Evolutionary conservation across 1,284 basidiomycete species (phyloP).

Genomic region (Schizopora paradoxa): DNA sequence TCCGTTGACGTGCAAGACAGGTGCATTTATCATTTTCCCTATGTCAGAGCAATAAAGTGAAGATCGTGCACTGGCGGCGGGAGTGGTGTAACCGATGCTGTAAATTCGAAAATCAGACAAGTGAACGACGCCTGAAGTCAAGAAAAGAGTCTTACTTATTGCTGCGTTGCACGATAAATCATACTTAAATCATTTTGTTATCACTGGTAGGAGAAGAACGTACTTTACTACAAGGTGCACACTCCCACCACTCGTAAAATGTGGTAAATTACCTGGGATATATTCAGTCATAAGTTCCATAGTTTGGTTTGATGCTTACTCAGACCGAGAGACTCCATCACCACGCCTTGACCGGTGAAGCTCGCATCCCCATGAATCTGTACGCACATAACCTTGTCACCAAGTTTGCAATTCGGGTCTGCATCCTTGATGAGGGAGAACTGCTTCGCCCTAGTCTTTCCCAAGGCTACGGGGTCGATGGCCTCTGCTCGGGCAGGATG

Average conservation of each 20-base stretch:
- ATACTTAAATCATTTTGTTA: slow-evolving; percentile 3
- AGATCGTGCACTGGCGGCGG: slow-evolving; percentile 74
- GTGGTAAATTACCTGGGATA: slow-evolving; percentile 74
- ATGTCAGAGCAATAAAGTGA: slow-evolving; percentile 86
- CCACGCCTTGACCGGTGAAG: slow-evolving; percentile 83
- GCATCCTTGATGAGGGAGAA: slow-evolving; percentile 68
- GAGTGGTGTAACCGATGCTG: slow-evolving; percentile 89
- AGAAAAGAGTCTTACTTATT: slow-evolving; percentile 38
- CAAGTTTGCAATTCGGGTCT: slow-evolving; percentile 66
- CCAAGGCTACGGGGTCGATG: slow-evolving; percentile 78
- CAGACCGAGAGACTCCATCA: slow-evolving; percentile 83
- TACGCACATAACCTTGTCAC: slow-evolving; percentile 82
- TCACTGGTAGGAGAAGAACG: slow-evolving; percentile 29
- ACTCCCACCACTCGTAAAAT: slow-evolving; percentile 85
- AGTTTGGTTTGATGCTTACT: slow-evolving; percentile 41
- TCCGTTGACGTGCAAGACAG: slow-evolving; percentile 88
- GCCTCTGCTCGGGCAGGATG: slow-evolving; percentile 50
- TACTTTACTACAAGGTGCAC: slow-evolving; percentile 91
- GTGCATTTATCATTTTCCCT: slow-evolving; percentile 85
- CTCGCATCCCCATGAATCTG: slow-evolving; percentile 89
- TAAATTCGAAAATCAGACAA: slow-evolving; percentile 4
- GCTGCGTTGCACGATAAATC: slow-evolving; percentile 29
- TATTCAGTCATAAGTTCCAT: slow-evolving; percentile 19
- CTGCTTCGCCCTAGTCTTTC: slow-evolving; percentile 90
- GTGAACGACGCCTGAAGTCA: neutral